Evolutionary conservation across 441 rosid genomes (phyloP), one percentile per base, ranked within the genome.

Genomic region (Cnidoscolus chayamansa): DNA sequence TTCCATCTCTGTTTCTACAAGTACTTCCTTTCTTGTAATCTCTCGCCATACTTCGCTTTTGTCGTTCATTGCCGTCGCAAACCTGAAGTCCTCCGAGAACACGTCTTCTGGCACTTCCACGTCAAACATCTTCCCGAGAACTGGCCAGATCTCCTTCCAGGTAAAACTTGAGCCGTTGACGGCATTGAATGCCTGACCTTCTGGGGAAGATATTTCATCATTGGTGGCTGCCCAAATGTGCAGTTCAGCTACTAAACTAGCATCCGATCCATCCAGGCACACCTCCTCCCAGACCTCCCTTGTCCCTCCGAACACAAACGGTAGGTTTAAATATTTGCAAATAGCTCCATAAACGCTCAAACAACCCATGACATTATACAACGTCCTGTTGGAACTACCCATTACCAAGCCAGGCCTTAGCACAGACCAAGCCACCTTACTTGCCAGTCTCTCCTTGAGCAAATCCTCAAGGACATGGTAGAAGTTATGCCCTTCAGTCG

Each of bases 221-320:
- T 78, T 78, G 1, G 91, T 88, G 5, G 94, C 89, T 25, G 88
- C 93, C 86, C 93, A 94, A 17, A 94, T 83, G 71, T 92, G 96
- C 70, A 85, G 91, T 47, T 89, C 94, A 4, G 94, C 98, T 8
- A 91, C 94, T n/a, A 87, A 70, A 57, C 89, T 67, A 0, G 88
- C 83, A 74, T 91, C 98, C 2, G 97, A 89, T 0, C 92, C 89
- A 69, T 94, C 97, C 4, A 94, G 85, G 70, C 74, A 87, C 17
- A 73, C 76, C 80, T 92, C 93, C 70, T 91, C 97, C 98, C 98
- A 94, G 25, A 92, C 83, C 72, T 87, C 87, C 77, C 78, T 86
- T 5, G 87, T 81, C 74, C 98, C 97, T 15, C 97, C 98, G 82
- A 94, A 94, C 69, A 87, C 87, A 73, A 94, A 94, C 35, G 97